Conservation (phyloP, 2,329 filamentous ascomycete genomes). For the Coniochaeta ligniaria region DNA sequence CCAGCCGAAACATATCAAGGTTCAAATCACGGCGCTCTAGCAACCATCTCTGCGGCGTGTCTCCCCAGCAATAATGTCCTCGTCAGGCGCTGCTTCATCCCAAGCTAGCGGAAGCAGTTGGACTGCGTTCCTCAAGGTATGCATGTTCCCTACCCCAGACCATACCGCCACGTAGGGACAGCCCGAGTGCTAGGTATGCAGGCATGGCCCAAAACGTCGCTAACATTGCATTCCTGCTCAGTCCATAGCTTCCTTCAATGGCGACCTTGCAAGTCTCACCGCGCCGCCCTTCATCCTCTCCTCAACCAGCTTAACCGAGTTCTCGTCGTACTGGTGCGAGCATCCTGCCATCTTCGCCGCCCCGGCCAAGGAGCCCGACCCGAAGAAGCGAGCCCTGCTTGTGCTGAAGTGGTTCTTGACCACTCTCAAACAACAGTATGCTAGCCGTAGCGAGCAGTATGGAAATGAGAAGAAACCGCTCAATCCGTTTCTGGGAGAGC, state of each 20-base stretch:
- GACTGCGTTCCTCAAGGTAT: constrained; percentile 45
- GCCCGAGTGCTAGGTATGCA: constrained; percentile 2
- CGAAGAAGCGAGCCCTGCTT: constrained; percentile 73
- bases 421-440: constrained; percentile 82
- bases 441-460: constrained; percentile 65
- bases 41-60: background rate
- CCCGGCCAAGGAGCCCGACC: constrained; percentile 70
- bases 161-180: background rate
- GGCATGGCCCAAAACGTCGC: background rate
- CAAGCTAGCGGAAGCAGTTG: constrained; percentile 23
- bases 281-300: constrained; percentile 79
- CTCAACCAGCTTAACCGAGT: constrained; percentile 70
- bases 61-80: background rate
- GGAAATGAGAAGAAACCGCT: constrained; percentile 97
- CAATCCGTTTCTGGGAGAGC: constrained; percentile 91
- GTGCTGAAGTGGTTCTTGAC: constrained; percentile 97
- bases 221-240: constrained; percentile 16
- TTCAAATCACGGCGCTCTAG: background rate
- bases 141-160: background rate
- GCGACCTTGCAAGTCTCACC: constrained; percentile 72
- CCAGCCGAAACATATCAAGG: background rate
- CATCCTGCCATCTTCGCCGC: constrained; percentile 74
- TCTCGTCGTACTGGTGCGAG: constrained; percentile 77
- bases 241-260: constrained; percentile 77
- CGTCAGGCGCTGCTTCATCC: background rate